Evolutionary conservation across 129 eudicot genomes (phyloP).

Genomic region (Helichrysum umbraculigerum): DNA sequence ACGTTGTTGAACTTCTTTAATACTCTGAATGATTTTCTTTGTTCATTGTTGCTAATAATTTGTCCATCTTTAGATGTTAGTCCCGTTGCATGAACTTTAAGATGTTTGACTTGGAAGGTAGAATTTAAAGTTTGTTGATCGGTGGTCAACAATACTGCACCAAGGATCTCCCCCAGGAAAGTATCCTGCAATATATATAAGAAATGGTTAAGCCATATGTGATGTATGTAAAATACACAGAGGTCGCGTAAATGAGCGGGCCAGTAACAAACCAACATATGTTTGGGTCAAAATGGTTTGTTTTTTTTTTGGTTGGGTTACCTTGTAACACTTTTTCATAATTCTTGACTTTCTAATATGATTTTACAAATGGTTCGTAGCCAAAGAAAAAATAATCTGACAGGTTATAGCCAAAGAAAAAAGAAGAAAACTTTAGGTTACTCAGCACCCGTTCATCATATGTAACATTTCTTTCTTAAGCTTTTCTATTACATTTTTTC

Average conservation of each 20-base stretch:
- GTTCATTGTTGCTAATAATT: conserved; percentile 33
- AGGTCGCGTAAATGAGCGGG: not conserved
- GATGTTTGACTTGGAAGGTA: conserved; percentile 25
- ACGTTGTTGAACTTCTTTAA: conserved; percentile 43
- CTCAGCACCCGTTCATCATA: not conserved
- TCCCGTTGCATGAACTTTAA: conserved; percentile 57
- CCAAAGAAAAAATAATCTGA: not conserved
- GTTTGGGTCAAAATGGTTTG: not conserved
- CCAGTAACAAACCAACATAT: not conserved
- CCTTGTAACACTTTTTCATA: not conserved
- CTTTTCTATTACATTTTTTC: not conserved
- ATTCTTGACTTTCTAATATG: not conserved
- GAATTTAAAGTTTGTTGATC: conserved; percentile 46
- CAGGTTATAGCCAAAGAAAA: not conserved
- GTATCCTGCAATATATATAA: conserved; percentile 45
- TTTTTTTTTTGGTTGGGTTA: not conserved
- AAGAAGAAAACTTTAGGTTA: not conserved
- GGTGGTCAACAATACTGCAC: conserved; percentile 60
- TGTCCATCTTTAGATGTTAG: conserved; percentile 60
- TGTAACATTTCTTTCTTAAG: not conserved
- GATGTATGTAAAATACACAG: not conserved
- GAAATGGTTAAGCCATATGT: not conserved
- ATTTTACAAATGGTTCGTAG: not conserved
- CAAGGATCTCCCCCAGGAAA: conserved; percentile 77
- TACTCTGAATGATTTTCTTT: conserved; percentile 49